Evolutionary conservation across 768 basidiomycete species (phyloP).

Genomic region (Cystobasidium ongulense): DNA sequence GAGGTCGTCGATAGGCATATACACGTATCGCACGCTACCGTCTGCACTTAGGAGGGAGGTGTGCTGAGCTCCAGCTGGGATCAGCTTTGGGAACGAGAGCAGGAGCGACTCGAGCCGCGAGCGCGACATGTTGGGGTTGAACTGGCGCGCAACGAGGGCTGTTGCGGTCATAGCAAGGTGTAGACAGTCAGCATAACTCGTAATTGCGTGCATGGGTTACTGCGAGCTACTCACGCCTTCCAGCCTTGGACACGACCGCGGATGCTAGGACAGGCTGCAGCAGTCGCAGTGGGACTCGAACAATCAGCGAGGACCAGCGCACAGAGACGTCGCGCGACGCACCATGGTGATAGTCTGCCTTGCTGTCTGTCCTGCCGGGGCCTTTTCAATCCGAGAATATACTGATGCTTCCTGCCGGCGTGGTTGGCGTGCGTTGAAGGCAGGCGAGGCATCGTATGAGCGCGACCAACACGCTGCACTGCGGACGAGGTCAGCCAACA

Average conservation of each 20-base stretch:
- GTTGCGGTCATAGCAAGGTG: background rate
- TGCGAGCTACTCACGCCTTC: conserved; percentile 59
- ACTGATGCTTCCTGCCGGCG: background rate
- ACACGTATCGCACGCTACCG: conserved; percentile 41
- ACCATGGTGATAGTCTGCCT: background rate
- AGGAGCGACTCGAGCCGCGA: conserved; percentile 90
- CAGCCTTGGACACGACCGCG: conserved; percentile 88
- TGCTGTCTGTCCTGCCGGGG: background rate
- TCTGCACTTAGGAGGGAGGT: conserved; percentile 38
- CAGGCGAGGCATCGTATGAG: background rate
- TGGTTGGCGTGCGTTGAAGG: background rate
- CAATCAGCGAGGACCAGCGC: too few species aligned
- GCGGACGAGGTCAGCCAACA: too few species aligned
- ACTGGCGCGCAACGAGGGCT: conserved; percentile 95
- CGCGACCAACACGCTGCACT: background rate
- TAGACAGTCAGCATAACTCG: background rate
- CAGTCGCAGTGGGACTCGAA: background rate
- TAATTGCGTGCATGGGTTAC: background rate
- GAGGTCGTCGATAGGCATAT: conserved; percentile 56
- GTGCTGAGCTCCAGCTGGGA: conserved; percentile 72
- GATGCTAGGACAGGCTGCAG: conserved; percentile 83
- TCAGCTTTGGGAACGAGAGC: conserved; percentile 93
- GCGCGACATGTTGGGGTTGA: conserved; percentile 75
- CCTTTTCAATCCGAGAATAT: background rate
- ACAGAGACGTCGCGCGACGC: background rate